Evolutionary conservation across 306 rosid genomes (phyloP).

Genomic region (Luffa aegyptiaca): DNA sequence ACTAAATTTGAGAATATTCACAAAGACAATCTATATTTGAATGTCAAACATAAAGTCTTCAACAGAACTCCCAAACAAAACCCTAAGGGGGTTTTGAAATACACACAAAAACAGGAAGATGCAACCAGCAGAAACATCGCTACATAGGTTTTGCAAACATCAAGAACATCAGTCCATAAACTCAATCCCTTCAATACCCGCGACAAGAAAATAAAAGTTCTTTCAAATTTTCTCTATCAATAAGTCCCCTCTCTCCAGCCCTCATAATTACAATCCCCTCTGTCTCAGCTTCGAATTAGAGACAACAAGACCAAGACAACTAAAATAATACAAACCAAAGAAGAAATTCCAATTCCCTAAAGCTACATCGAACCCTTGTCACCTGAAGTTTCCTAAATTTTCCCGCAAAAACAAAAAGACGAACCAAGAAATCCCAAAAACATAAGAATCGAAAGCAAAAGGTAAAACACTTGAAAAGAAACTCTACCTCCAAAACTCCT

Average conservation of each 20-base stretch:
- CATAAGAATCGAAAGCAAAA: background rate
- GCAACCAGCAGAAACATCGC: background rate
- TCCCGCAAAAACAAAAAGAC: background rate
- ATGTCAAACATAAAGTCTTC: background rate
- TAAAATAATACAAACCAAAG: background rate
- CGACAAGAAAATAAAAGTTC: background rate
- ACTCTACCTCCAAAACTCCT: slow-evolving; percentile 80
- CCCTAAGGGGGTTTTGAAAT: background rate
- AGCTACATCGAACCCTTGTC: background rate
- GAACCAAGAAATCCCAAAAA: background rate
- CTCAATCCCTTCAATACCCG: background rate
- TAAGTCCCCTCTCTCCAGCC: background rate
- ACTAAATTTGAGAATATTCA: background rate
- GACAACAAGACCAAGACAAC: background rate
- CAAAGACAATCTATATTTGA: background rate
- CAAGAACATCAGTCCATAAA: background rate
- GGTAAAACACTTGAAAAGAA: background rate
- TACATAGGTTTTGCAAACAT: background rate
- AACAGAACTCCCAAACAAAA: background rate
- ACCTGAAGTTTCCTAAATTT: background rate
- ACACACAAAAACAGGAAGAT: background rate
- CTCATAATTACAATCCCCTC: background rate
- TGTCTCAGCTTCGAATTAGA: background rate
- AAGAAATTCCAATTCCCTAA: background rate
- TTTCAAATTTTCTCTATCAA: background rate